These are phyloP conservation scores for Trametes sp. DNA, from an alignment of 1,284 basidiomycete genomes.

Conservation along the genomic window DNA sequence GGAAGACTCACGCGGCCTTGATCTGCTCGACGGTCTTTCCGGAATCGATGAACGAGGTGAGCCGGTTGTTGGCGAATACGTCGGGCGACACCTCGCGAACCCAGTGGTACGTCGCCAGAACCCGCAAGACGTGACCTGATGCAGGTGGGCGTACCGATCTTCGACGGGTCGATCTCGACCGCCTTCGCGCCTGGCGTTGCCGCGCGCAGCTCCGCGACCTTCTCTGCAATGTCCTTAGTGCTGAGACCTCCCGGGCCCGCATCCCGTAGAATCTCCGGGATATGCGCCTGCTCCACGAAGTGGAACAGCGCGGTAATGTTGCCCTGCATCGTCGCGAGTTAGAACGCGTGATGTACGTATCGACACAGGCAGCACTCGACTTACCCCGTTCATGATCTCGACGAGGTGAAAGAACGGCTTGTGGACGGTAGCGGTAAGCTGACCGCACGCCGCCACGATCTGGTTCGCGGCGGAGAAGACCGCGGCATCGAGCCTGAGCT, in stretches of 20 bases:
- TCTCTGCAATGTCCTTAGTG: slow-evolving; percentile 57
- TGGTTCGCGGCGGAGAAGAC: slow-evolving; percentile 63
- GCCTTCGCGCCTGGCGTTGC: not conserved
- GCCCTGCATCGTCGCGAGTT: slow-evolving; percentile 53
- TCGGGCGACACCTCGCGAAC: slow-evolving; percentile 67
- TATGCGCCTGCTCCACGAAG: slow-evolving; percentile 69
- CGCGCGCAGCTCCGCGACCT: slow-evolving; percentile 24
- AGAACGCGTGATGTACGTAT: not conserved
- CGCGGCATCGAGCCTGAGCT: slow-evolving; percentile 59
- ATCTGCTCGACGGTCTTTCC: slow-evolving; percentile 57
- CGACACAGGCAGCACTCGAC: slow-evolving; percentile 24
- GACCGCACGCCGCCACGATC: slow-evolving; percentile 72
- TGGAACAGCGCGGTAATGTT: slow-evolving; percentile 74
- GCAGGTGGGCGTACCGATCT: slow-evolving; percentile 4
- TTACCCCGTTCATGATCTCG: slow-evolving; percentile 68
- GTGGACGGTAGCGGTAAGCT: slow-evolving; percentile 67
- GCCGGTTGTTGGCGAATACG: slow-evolving; percentile 70
- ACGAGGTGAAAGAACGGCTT: slow-evolving; percentile 69
- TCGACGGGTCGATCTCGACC: slow-evolving; percentile 8
- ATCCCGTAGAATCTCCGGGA: slow-evolving; percentile 70
- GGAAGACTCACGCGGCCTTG: slow-evolving; percentile 38
- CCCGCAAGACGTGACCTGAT: slow-evolving; percentile 66
- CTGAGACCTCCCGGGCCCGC: slow-evolving; percentile 63
- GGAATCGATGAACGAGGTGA: slow-evolving; percentile 68
- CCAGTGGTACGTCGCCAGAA: slow-evolving; percentile 75